Evolutionary conservation across 1,284 basidiomycete species (phyloP), one percentile per base, ranked within the genome.

Genomic region (Rhodotorula sp.): DNA sequence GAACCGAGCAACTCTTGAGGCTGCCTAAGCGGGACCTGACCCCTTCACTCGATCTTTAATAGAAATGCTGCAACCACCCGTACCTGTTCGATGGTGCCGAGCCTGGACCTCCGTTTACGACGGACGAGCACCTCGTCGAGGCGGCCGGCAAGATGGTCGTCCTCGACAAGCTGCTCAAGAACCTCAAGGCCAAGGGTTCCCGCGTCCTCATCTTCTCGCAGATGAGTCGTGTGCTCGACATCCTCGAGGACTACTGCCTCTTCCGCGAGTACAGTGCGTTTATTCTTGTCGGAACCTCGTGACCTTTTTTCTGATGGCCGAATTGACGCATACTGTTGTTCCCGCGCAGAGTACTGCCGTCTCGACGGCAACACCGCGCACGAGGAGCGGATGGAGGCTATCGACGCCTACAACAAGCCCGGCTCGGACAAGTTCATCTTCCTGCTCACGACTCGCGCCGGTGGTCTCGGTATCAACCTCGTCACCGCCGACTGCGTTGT

Each of bases 61-160:
- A 73, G 72, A 82, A 81, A 76, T 81, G 84, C 79, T 87, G 86
- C 80, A 87, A 87, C 78, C 86, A 87, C 75, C 86, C 86, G 7
- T 87, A 87, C 77, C 85, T 94, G 49, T 93, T 93, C 78, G 91
- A 93, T 77, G 91, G 91, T 10, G 92, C 91, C 47, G 93, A 99
- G 84, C 97, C 97, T 2, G 95, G 95, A 43, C 97, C 95, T 1
- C 97, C 95, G 0, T 99, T 95, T 81, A 99, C 95, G 2, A 99
- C 95, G 1, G 97, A 98, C 81, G 94, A 97, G 83, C 97, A 99
- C 80, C 85, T 99, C 50, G 86, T 99, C 75, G 86, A 95, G 77
- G 98, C 97, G 80, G 91, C 88, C 2, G 97, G 95, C 69, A 99
- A 99, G 83, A 97, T 99, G 95, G 84, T 95, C 65, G 95, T 99